Base-by-base conservation (phyloP, 495 filamentous ascomycete species). In the Cercophora sp. region DNA sequence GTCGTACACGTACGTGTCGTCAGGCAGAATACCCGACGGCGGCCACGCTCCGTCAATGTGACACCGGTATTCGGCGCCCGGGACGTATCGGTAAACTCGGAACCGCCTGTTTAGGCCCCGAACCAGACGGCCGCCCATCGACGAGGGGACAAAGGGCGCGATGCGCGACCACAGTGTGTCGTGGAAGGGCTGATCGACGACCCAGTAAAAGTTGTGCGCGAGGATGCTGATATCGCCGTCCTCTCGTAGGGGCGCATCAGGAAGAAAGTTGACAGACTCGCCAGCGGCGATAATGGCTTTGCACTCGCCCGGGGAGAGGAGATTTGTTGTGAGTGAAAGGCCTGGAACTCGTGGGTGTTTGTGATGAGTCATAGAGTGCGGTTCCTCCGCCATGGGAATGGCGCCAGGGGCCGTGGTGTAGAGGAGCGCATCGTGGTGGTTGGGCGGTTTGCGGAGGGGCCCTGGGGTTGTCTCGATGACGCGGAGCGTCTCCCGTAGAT, bases 201-300 rank as follows among this genome's bases (percentile, higher is more conserved):
- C 62, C 73, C 75, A 78, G 62, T 78, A 78, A 43, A 78, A 74
- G 53, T 78, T 78, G 56, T 78, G 75, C 1, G 75, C 75, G 0
- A 78, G 60, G 35, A 77, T 62, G 54, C 69, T 73, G 32, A 59
- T 61, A 27, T 74, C 69, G 25, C 70, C 71, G 48, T 73, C 70
- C n/a, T 67, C 66, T 0, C 67, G 64, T 22, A 76, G 55, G 10
- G 73, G 74, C 0, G 71, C 70, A 50, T 78, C 75, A 13, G 75
- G 75, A 3, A 69, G 65, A 50, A 76, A 78, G 23, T 67, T 66
- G 16, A 73, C 64, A 2, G 61, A 58, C 52, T 78, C 75, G 23
- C 64, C 72, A 5, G 71, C 70, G 2, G 71, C 71, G 27, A 78
- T 74, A 41, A 78, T 78, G 18, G 62, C 56, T 19, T 56, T 64